phyloP scores from a whole-genome alignment of 2,329 filamentous ascomycete genomes.

The Fusarium sp. region DNA sequence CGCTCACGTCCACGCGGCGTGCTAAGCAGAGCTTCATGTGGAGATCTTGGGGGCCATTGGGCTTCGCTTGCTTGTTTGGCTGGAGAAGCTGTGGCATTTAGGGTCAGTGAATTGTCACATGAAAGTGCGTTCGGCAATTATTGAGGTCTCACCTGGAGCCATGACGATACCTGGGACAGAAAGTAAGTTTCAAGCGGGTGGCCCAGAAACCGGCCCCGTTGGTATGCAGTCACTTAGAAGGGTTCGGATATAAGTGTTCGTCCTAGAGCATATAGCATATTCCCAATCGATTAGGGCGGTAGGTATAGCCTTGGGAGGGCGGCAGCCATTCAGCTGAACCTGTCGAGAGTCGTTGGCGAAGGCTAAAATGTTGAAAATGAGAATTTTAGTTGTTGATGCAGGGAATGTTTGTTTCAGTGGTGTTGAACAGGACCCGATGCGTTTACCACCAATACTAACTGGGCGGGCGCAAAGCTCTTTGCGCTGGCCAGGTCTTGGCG shows the following conservation, averaged over 20 bases:
- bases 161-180: constrained; percentile 39
- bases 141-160: constrained; percentile 45
- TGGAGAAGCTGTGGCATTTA: constrained; percentile 42
- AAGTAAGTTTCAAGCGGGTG: constrained; percentile 17
- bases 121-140: background rate
- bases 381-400: constrained; percentile 36
- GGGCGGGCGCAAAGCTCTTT: constrained; percentile 8
- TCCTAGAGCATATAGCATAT: constrained; percentile 41
- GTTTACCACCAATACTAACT: constrained; percentile 3
- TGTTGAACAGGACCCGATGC: constrained; percentile 19
- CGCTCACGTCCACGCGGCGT: constrained; percentile 84
- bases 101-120: constrained; percentile 25
- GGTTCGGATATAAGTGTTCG: constrained; percentile 15
- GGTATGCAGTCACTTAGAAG: constrained; percentile 33
- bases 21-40: constrained; percentile 72
- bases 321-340: constrained; percentile 41
- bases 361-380: constrained; percentile 25
- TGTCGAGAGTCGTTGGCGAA: constrained; percentile 1
- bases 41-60: constrained; percentile 76
- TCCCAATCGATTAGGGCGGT: constrained; percentile 31
- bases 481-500: constrained; percentile 15
- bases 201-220: constrained; percentile 31
- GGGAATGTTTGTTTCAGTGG: constrained; percentile 27
- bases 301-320: constrained; percentile 27
- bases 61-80: constrained; percentile 59